Evolutionary conservation across 2,329 filamentous ascomycete species (phyloP), one percentile per base, ranked within the genome.

Genomic region (Ophiocordyceps camponoti-floridani): DNA sequence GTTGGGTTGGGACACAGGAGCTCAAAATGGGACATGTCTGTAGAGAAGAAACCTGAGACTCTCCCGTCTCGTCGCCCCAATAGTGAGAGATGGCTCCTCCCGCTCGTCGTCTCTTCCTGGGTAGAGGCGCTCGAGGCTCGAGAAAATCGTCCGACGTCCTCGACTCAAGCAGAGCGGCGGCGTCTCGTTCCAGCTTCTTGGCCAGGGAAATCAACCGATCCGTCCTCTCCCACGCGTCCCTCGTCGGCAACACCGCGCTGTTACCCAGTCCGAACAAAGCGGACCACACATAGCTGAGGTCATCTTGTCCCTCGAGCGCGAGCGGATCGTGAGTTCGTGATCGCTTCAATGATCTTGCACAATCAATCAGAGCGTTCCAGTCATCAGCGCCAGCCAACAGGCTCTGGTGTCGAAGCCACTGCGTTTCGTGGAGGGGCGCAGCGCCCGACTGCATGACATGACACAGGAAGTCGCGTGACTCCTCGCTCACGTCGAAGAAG

Each of bases 121-220:
- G 16, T 3, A 23, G 23, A 23, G 23, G 23, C 23, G 3, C 23
- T 18, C 13, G 30, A 43, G 14, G 18, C 7, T 41, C 10, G 9
- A 10, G 7, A 40, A 4, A 6, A 6, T 37, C 46, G 42, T 42
- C 42, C 43, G 26, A 19, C 37, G 19, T 41, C 14, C 44, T 44
- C n/a, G 44, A 42, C 26, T 53, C 48, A 26, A 51, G 46, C 31
- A 35, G 45, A 42, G 49, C 50, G 33, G 48, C 45, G 6, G 52
- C 43, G 40, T 57, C 51, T 19, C 42, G 45, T 45, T 58, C 55
- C 10, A 61, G 50, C 19, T 49, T 48, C 48, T 54, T 56, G 11
- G 56, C 58, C 37, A 50, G 48, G 23, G 52, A 48, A 43, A 64
- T 62, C 18, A 62, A 49, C 26, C 57, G 53, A 45, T 65, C 62